These are phyloP conservation scores for Naganishia kalamii DNA, from an alignment of 768 basidiomycete genomes.

Conservation along the genomic window DNA sequence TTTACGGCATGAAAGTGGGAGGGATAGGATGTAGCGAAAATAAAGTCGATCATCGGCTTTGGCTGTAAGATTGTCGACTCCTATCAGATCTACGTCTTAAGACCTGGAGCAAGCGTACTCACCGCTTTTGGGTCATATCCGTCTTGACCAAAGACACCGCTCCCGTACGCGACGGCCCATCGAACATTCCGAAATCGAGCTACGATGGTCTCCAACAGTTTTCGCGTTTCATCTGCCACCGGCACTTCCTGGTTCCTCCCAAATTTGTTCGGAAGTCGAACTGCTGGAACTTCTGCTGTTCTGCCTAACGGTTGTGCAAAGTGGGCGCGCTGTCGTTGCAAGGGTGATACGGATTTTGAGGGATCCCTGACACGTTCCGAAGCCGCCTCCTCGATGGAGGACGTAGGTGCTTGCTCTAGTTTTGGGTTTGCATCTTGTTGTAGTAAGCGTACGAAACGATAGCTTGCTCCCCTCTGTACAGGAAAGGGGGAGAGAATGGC, in stretches of 20 bases:
- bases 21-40: constrained; percentile 91
- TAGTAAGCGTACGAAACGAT: background rate
- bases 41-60: constrained; percentile 84
- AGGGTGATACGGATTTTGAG: background rate
- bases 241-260: constrained; percentile 8
- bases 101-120: background rate
- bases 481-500: background rate
- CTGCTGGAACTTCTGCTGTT: background rate
- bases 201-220: constrained; percentile 17
- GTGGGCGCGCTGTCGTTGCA: constrained; percentile 4
- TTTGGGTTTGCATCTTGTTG: background rate
- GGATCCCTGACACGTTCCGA: background rate
- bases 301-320: constrained; percentile 3
- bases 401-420: background rate
- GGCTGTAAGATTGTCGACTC: constrained; percentile 15
- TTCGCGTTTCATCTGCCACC: constrained; percentile 7
- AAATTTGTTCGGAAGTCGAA: constrained; percentile 15
- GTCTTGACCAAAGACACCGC: constrained; percentile 88
- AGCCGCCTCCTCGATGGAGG: background rate
- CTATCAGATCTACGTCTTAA: constrained; percentile 32
- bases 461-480: background rate
- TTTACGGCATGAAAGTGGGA: constrained; percentile 93
- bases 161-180: constrained; percentile 96
- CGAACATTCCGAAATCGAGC: constrained; percentile 17
- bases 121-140: constrained; percentile 53